phyloP scores from a whole-genome alignment of 371 early-diverging fungal genomes.

The Mucor irregularis region DNA sequence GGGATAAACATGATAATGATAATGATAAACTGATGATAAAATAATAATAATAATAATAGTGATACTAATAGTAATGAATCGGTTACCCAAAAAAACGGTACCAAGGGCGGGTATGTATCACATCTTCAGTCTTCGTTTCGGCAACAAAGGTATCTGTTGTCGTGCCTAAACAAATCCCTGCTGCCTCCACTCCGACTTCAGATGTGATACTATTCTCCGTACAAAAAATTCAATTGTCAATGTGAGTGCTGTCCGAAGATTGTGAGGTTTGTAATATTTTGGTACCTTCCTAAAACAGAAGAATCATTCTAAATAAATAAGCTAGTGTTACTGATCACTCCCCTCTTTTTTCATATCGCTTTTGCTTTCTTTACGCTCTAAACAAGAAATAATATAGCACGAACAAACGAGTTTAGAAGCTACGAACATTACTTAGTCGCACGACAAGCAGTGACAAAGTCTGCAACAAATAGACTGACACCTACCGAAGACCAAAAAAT shows the following conservation, averaged over 20 bases:
- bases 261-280: neutral
- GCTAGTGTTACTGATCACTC: neutral
- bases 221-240: neutral
- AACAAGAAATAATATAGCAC: constrained; percentile 26
- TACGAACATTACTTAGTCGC: constrained; percentile 43
- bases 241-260: neutral
- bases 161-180: constrained; percentile 4
- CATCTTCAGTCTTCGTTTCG: constrained; percentile 10
- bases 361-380: neutral
- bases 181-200: constrained; percentile 7
- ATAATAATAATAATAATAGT: neutral
- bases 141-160: constrained; percentile 7
- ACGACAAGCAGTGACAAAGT: constrained; percentile 40
- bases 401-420: constrained; percentile 24
- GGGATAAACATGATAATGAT: neutral
- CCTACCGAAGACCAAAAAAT: constrained; percentile 70
- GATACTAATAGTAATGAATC: neutral
- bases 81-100: neutral
- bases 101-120: constrained; percentile 6
- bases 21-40: no score
- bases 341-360: neutral
- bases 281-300: constrained; percentile 3
- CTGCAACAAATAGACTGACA: constrained; percentile 39
- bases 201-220: constrained; percentile 15
- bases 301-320: neutral